Evolutionary conservation across 164 flowering plant species (phyloP).

Genomic region (Chimonanthus salicifolius): DNA sequence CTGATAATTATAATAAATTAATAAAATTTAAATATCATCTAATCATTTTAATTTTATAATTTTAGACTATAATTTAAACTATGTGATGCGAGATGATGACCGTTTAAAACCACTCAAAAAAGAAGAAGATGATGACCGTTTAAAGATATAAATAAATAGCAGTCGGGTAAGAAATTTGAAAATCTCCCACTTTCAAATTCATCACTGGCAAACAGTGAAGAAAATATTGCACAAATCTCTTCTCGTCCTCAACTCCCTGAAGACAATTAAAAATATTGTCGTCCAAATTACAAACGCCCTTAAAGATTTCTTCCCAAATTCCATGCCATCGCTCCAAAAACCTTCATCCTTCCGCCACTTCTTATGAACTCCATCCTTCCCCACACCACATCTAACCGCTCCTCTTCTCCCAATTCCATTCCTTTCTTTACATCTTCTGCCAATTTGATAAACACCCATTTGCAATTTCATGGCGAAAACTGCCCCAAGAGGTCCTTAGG

Average conservation of each 20-base stretch:
- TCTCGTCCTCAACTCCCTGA: slow-evolving; percentile 38
- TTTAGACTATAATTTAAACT: too few relatives aligned
- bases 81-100: too few relatives aligned
- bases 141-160: too few relatives aligned
- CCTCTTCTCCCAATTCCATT: slow-evolving; percentile 2
- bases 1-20: too few relatives aligned
- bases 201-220: too few relatives aligned
- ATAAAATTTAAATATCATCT: too few relatives aligned
- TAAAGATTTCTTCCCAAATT: slow-evolving; percentile 13
- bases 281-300: slow-evolving; percentile 37
- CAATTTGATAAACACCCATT: slow-evolving; percentile 6
- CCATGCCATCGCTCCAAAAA: slow-evolving; percentile 13
- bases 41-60: too few relatives aligned
- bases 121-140: too few relatives aligned
- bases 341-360: slow-evolving; percentile 2
- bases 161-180: too few relatives aligned
- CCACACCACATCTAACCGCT: slow-evolving; percentile 3
- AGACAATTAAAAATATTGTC: background rate
- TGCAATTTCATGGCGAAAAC: background rate
- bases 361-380: slow-evolving; percentile 13
- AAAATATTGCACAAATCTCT: background rate
- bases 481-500: slow-evolving; percentile 6
- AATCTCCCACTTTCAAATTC: too few relatives aligned
- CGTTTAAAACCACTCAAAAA: too few relatives aligned
- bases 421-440: slow-evolving; percentile 7